A percentile compares a stretch with the other conserved stretches of the same genome.
Conservation (phyloP, 1,284 basidiomycete genomes). For the Ceratorhiza oryzae-sativae region DNA sequence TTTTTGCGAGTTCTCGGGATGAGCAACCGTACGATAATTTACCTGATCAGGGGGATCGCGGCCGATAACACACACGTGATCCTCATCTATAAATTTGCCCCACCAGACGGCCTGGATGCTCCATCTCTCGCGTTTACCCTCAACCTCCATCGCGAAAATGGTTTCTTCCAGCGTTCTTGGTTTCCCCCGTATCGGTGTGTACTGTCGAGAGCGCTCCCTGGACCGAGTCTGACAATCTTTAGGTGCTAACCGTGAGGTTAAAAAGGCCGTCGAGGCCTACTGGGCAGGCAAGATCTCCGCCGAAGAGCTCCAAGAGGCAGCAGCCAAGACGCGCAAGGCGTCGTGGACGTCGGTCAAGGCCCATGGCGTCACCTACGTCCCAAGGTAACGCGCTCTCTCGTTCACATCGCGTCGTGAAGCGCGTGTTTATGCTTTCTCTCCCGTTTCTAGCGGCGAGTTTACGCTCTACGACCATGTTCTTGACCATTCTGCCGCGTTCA, state of each 20-base stretch:
- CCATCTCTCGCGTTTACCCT: constrained; percentile 27
- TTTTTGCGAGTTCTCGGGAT: constrained; percentile 18
- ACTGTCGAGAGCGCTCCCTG: neutral
- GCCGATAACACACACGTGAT: constrained; percentile 36
- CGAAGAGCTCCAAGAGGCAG: constrained; percentile 88
- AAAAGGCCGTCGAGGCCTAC: constrained; percentile 98
- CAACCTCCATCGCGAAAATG: constrained; percentile 46
- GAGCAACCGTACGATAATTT: constrained; percentile 35
- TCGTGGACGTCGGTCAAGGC: constrained; percentile 92
- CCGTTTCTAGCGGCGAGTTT: constrained; percentile 84
- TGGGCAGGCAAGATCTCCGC: constrained; percentile 94
- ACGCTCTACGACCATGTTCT: constrained; percentile 99
- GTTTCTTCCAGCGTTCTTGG: constrained; percentile 85
- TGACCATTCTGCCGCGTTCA: constrained; percentile 96
- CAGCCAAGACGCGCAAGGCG: constrained; percentile 87
- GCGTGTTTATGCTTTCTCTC: constrained; percentile 24
- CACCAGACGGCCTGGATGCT: neutral
- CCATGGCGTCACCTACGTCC: constrained; percentile 89
- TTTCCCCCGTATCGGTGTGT: constrained; percentile 94
- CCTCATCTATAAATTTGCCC: constrained; percentile 31
- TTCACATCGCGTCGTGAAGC: constrained; percentile 25
- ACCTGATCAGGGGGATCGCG: constrained; percentile 28
- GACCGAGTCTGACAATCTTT: neutral
- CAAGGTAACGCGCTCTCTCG: constrained; percentile 71
- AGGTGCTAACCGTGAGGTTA: constrained; percentile 96